phyloP scores from a whole-genome alignment of 345 rosid species.

The Viola odorata region DNA sequence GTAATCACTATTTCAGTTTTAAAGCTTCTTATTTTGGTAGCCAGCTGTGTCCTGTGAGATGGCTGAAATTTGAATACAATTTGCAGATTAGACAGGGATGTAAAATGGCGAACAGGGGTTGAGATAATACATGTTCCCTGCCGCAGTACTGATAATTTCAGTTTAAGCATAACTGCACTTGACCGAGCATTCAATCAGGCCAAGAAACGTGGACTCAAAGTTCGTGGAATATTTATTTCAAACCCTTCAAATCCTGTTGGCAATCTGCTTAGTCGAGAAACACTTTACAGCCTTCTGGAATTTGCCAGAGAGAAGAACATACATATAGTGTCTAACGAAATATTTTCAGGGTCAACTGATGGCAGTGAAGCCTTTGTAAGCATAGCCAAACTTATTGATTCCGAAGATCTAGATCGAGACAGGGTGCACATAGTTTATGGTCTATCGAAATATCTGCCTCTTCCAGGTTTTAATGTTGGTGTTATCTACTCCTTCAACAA shows the following conservation, averaged over 20 bases:
- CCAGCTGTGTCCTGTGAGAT: neutral
- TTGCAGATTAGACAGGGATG: conserved; percentile 70
- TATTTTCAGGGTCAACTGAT: conserved; percentile 56
- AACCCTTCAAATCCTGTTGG: conserved; percentile 83
- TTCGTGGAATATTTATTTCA: conserved; percentile 70
- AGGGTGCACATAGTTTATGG: conserved; percentile 74
- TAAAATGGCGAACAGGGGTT: conserved; percentile 87
- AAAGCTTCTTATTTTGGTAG: conserved; percentile 3
- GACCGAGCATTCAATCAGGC: conserved; percentile 86
- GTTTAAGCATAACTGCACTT: conserved; percentile 55
- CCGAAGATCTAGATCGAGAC: conserved; percentile 53
- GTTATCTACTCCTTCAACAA: conserved; percentile 65
- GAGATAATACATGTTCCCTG: conserved; percentile 87
- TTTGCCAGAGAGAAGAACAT: conserved; percentile 88
- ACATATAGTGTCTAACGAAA: conserved; percentile 71
- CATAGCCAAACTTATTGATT: conserved; percentile 60
- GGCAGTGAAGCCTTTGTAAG: conserved; percentile 66
- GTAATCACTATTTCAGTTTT: conserved; percentile 28
- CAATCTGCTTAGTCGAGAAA: conserved; percentile 44
- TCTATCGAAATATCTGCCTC: conserved; percentile 67
- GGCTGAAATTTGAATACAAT: conserved; percentile 21
- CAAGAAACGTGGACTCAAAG: conserved; percentile 75
- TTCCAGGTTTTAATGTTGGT: conserved; percentile 57
- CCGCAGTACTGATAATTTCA: conserved; percentile 73
- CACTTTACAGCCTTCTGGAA: conserved; percentile 63